A percentile compares a stretch with the other conserved stretches of the same genome.
Conservation (phyloP, 176 grass and related monocot genomes). For the Guadua angustifolia region DNA sequence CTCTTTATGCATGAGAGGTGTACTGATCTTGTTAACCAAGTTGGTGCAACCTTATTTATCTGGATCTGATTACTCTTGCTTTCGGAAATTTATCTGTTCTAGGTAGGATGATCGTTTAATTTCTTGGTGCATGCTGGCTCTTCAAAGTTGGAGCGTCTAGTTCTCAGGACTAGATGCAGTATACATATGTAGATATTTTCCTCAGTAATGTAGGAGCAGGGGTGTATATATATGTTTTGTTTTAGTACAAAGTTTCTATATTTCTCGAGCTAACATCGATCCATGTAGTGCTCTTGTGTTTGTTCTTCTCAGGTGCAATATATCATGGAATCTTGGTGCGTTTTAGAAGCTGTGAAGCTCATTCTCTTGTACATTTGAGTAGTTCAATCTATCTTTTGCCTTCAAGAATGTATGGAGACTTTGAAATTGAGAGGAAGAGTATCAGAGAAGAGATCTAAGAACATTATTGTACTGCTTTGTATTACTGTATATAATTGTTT, state of each 20-base stretch:
- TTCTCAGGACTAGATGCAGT: conserved; percentile 1
- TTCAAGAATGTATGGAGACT: not conserved
- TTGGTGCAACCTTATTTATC: not conserved
- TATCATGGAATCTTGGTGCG: not conserved
- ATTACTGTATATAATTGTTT: not conserved
- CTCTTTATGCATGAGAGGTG: not conserved
- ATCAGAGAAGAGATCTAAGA: conserved; percentile 8
- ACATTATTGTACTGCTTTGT: not conserved
- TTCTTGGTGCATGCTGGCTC: not conserved
- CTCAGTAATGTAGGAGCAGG: not conserved
- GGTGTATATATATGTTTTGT: not conserved
- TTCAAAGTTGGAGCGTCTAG: not conserved
- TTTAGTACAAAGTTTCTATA: not conserved
- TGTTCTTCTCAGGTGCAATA: conserved; percentile 13
- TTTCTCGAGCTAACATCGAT: not conserved
- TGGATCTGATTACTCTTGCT: conserved; percentile 14
- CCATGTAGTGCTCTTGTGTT: not conserved
- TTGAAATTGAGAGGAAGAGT: not conserved
- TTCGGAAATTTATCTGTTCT: not conserved
- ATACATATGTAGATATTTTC: not conserved
- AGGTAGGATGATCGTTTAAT: not conserved
- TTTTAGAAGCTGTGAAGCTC: not conserved
- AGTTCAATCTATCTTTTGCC: not conserved
- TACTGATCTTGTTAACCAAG: not conserved
- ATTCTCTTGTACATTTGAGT: conserved; percentile 17